Conservation (phyloP, 495 filamentous ascomycete species). For the Parathielavia hyrcaniae region DNA sequence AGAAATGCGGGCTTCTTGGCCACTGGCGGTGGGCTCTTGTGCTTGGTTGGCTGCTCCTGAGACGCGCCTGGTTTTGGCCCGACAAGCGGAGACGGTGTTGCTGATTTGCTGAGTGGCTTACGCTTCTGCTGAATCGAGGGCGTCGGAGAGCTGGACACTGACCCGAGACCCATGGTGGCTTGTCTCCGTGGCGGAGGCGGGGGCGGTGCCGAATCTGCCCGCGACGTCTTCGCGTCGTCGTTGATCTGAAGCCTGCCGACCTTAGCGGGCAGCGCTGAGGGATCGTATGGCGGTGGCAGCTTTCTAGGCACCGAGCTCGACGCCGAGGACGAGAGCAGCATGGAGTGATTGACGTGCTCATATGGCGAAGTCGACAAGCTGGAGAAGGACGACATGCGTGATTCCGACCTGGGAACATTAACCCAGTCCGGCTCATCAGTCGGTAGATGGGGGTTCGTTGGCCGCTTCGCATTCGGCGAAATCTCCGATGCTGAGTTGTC, state of each 20-base stretch:
- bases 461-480: conserved; percentile 63
- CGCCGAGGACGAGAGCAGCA: conserved; percentile 38
- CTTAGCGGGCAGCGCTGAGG: conserved; percentile 40
- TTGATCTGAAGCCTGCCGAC: conserved; percentile 33
- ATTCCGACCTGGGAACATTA: conserved; percentile 46
- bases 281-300: conserved; percentile 50
- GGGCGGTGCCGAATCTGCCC: conserved; percentile 36
- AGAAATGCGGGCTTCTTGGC: conserved; percentile 51
- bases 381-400: conserved; percentile 41
- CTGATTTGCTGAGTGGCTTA: conserved; percentile 19
- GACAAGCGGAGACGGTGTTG: conserved; percentile 31
- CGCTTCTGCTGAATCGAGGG: conserved; percentile 12
- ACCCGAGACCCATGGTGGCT: conserved; percentile 18
- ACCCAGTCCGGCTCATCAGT: conserved; percentile 76
- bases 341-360: conserved; percentile 44
- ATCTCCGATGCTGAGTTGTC: conserved; percentile 40
- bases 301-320: conserved; percentile 42
- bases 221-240: conserved; percentile 29
- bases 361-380: conserved; percentile 43
- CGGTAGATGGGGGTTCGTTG: conserved; percentile 71
- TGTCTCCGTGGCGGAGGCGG: conserved; percentile 47
- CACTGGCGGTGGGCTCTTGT: conserved; percentile 47
- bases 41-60: conserved; percentile 31
- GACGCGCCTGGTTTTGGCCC: conserved; percentile 29
- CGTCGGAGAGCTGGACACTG: conserved; percentile 6